phyloP scores from a whole-genome alignment of 306 rosid genomes.

The Bauhinia variegata region DNA sequence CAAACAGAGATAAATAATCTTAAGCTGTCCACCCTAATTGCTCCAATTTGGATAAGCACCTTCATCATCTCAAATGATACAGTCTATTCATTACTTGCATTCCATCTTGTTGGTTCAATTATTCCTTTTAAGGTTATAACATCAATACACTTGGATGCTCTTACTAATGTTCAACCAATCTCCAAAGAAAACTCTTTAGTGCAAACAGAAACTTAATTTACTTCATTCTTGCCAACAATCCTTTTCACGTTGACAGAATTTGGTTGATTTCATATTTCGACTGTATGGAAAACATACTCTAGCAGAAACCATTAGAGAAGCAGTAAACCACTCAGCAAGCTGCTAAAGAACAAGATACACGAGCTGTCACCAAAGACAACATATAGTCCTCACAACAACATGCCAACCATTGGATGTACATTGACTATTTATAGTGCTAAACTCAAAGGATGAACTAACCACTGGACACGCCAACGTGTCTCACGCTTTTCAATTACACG shows the following conservation, averaged over 20 bases:
- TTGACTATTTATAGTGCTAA: conserved; percentile 2
- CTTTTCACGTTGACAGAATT: background rate
- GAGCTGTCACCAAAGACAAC: conserved; percentile 15
- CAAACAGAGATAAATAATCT: conserved; percentile 11
- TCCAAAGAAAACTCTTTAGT: conserved; percentile 6
- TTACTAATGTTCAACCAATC: conserved; percentile 4
- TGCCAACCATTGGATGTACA: too few species aligned
- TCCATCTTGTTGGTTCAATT: conserved; percentile 2
- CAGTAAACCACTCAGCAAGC: background rate
- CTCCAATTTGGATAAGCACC: too few species aligned
- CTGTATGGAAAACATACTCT: background rate
- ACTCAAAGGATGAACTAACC: conserved; percentile 54
- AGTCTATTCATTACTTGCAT: conserved; percentile 7
- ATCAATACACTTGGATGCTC: conserved; percentile 12
- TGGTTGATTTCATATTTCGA: background rate
- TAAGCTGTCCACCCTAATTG: too few species aligned
- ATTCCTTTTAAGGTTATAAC: background rate
- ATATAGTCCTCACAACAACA: conserved; percentile 21
- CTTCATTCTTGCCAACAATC: conserved; percentile 15
- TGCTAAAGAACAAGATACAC: background rate
- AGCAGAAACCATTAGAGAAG: background rate
- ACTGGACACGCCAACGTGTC: conserved; percentile 99
- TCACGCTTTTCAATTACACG: conserved; percentile 94
- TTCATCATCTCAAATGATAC: background rate
- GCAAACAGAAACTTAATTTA: conserved; percentile 4